These are phyloP conservation scores for Crucibulum laeve DNA, from an alignment of 768 basidiomycete genomes.

Conservation along the genomic window DNA sequence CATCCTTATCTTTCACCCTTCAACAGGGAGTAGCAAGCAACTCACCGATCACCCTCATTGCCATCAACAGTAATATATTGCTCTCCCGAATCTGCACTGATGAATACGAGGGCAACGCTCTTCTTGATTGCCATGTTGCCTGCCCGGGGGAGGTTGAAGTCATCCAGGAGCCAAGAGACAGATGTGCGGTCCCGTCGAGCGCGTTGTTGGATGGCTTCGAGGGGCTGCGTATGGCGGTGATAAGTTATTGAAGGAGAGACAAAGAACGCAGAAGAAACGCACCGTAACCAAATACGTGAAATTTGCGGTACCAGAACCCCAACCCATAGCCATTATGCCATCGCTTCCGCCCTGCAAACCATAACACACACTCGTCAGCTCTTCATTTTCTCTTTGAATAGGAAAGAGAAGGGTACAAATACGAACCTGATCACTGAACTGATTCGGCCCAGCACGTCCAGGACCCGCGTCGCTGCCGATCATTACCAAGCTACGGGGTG, in stretches of 20 bases:
- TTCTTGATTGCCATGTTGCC: conserved; percentile 41
- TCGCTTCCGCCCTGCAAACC: conserved; percentile 42
- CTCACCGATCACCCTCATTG: conserved; percentile 68
- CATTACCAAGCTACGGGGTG: conserved; percentile 54
- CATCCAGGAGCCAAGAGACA: conserved; percentile 65
- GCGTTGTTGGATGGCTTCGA: conserved; percentile 74
- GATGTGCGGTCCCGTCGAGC: conserved; percentile 64
- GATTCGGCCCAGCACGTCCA: conserved; percentile 63
- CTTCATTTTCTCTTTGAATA: neutral
- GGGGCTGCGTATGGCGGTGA: conserved; percentile 41
- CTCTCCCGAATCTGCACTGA: conserved; percentile 84
- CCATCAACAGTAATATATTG: conserved; percentile 77
- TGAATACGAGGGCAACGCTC: conserved; percentile 75
- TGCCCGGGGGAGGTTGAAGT: conserved; percentile 57
- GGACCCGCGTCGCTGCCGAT: conserved; percentile 68
- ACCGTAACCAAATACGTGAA: conserved; percentile 80
- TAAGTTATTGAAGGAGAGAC: neutral
- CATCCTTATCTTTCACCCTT: neutral
- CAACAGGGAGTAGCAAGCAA: neutral
- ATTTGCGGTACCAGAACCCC: conserved; percentile 83
- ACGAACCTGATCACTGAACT: conserved; percentile 58
- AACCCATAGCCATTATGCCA: conserved; percentile 85
- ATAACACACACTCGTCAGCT: neutral
- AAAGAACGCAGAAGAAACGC: conserved; percentile 15
- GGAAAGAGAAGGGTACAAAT: too few species aligned